These are phyloP conservation scores for Leersia perrieri DNA, from an alignment of 176 grass and related monocot species.

Conservation along the genomic window DNA sequence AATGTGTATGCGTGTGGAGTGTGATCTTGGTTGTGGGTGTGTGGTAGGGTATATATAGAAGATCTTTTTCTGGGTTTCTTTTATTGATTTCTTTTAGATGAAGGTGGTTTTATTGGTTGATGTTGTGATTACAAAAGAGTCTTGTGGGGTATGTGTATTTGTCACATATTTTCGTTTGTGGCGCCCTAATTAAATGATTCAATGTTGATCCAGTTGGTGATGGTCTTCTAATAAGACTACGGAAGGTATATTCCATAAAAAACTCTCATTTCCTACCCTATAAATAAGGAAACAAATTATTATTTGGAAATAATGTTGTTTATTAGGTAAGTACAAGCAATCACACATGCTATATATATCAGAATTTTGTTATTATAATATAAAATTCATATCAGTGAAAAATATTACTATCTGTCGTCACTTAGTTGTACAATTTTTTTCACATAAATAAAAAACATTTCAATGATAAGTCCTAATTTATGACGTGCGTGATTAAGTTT, in stretches of 20 bases:
- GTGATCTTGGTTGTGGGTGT: slow-evolving; percentile 10
- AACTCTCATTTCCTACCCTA: background rate
- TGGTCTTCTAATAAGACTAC: no score
- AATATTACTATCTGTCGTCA: background rate
- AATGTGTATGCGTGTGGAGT: no score
- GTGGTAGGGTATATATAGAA: slow-evolving; percentile 28
- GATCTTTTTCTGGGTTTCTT: background rate
- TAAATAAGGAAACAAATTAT: background rate
- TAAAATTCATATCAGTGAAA: background rate
- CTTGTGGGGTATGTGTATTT: background rate
- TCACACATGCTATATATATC: background rate
- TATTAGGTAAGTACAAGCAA: background rate
- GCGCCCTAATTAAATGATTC: background rate
- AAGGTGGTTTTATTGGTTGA: background rate
- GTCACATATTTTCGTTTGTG: background rate
- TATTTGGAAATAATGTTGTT: background rate
- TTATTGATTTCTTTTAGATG: background rate
- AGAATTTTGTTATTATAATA: background rate
- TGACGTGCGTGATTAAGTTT: background rate
- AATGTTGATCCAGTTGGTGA: no score
- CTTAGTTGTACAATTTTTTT: no score
- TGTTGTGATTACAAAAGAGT: background rate
- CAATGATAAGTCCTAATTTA: background rate
- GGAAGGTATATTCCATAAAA: no score
- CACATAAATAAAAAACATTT: no score